phyloP scores from a whole-genome alignment of 1,139 yeast genomes.

The Candida pseudocylindracea region DNA sequence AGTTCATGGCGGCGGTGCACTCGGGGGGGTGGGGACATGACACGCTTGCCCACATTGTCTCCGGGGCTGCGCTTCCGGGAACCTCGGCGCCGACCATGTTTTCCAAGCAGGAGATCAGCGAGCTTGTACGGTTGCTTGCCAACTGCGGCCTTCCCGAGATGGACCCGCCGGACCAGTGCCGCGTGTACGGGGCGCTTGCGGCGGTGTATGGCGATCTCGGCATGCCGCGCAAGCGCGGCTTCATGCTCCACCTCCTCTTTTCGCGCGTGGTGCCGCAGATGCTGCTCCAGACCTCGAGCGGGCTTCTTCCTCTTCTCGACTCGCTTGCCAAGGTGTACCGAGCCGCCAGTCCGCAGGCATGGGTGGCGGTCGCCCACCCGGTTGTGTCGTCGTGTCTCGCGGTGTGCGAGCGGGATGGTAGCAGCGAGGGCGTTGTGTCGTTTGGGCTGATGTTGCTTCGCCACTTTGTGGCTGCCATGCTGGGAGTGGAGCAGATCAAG shows the following conservation, averaged over 20 bases:
- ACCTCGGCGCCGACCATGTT: background rate
- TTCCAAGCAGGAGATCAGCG: background rate
- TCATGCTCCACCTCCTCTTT: slow-evolving; percentile 38
- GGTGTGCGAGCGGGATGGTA: slow-evolving; percentile 12
- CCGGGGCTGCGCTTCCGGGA: background rate
- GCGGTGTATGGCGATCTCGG: slow-evolving; percentile 40
- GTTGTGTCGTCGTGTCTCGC: slow-evolving; percentile 28
- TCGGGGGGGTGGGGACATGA: slow-evolving; percentile 4
- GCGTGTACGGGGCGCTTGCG: slow-evolving; percentile 46
- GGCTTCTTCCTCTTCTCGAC: slow-evolving; percentile 21
- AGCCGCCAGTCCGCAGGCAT: no score
- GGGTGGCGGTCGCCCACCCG: slow-evolving; percentile 10
- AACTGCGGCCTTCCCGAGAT: slow-evolving; percentile 27
- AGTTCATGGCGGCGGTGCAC: slow-evolving; percentile 32
- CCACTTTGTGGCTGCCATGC: background rate
- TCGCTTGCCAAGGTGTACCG: slow-evolving; percentile 18
- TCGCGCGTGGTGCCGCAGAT: slow-evolving; percentile 30
- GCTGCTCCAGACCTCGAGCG: slow-evolving; percentile 8
- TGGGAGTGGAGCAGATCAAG: no score
- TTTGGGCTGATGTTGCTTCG: slow-evolving; percentile 1
- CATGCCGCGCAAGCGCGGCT: slow-evolving; percentile 43
- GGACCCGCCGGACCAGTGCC: slow-evolving; percentile 30
- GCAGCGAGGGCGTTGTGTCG: slow-evolving; percentile 10
- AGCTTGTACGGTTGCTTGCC: slow-evolving; percentile 4
- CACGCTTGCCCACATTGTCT: no score